A percentile compares a stretch with the other conserved stretches of the same genome.
These are phyloP conservation scores for Ustilago crameri DNA, from an alignment of 1,284 basidiomycete species.

Conservation along the genomic window DNA sequence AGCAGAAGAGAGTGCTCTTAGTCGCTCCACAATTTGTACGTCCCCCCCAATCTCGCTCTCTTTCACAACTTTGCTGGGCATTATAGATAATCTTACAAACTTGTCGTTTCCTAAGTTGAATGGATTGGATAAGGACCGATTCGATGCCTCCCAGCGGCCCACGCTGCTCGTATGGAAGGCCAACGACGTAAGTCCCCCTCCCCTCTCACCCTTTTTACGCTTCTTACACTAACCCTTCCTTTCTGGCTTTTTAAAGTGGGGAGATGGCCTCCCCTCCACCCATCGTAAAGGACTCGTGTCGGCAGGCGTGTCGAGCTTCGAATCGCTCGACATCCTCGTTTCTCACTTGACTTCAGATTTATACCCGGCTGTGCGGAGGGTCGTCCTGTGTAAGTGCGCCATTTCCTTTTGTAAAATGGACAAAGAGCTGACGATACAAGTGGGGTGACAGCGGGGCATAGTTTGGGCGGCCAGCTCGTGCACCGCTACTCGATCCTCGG, in stretches of 20 bases:
- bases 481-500: conserved; percentile 42
- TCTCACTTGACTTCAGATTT: conserved; percentile 7
- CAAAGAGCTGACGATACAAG: neutral
- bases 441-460: conserved; percentile 39
- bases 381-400: conserved; percentile 40
- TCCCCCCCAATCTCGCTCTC: neutral
- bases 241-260: conserved; percentile 35
- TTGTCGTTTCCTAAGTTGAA: too few species aligned
- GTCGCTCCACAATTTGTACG: conserved; percentile 30
- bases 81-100: too few species aligned
- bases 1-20: conserved; percentile 2
- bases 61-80: neutral
- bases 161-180: conserved; percentile 42
- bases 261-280: conserved; percentile 24
- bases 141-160: neutral
- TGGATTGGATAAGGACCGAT: conserved; percentile 37
- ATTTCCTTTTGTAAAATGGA: neutral
- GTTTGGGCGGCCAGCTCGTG: conserved; percentile 42
- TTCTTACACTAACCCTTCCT: neutral
- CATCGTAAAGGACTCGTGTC: neutral
- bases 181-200: conserved; percentile 30
- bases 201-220: neutral
- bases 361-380: conserved; percentile 9
- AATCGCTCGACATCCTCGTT: conserved; percentile 36
- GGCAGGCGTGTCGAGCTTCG: conserved; percentile 33